phyloP scores from a whole-genome alignment of 2,329 filamentous ascomycete species.

The Diaporthe nobilis region DNA sequence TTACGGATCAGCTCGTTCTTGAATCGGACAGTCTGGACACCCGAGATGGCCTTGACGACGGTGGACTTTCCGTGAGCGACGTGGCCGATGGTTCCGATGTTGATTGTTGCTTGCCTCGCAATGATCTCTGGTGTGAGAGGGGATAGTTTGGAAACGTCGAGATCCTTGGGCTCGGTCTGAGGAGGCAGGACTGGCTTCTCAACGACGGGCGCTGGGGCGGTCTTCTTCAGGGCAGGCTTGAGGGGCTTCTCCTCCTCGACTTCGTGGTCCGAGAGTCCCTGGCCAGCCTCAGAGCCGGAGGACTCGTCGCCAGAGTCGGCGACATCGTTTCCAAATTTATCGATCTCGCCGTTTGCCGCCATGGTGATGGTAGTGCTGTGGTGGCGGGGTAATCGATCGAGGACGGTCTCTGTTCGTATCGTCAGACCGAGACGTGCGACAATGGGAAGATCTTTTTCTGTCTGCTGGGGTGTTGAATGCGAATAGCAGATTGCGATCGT shows the following conservation, averaged over 20 bases:
- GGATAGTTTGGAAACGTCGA: conserved; percentile 84
- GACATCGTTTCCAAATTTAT: conserved; percentile 79
- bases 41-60: conserved; percentile 98
- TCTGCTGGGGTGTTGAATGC: background rate
- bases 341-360: conserved; percentile 66
- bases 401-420: background rate
- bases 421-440: background rate
- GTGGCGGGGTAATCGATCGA: conserved; percentile 22
- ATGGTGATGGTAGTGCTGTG: conserved; percentile 52
- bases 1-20: conserved; percentile 99
- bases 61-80: conserved; percentile 99
- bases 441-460: background rate
- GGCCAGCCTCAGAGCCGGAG: conserved; percentile 67
- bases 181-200: conserved; percentile 75
- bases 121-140: conserved; percentile 97
- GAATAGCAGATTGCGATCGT: background rate
- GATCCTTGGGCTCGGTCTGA: conserved; percentile 91
- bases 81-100: conserved; percentile 98
- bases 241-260: conserved; percentile 75
- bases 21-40: conserved; percentile 98
- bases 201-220: conserved; percentile 70
- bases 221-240: conserved; percentile 91
- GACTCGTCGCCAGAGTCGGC: conserved; percentile 77
- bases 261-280: conserved; percentile 69
- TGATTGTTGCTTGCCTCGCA: conserved; percentile 97